Conservation (phyloP, 2,329 filamentous ascomycete genomes). For the Tolypocladium sp. region DNA sequence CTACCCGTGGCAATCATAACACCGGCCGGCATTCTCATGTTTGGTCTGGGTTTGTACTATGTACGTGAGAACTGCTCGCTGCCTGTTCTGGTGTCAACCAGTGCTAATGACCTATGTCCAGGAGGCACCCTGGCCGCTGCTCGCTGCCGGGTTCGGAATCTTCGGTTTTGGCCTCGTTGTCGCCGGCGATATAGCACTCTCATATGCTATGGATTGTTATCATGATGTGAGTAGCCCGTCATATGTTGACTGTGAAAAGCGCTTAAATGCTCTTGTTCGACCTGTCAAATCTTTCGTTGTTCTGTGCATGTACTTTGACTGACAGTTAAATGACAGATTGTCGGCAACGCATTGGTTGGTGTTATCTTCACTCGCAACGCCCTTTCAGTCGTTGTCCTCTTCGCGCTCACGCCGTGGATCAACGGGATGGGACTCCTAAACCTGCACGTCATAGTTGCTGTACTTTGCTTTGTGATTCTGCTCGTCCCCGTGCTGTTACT, state of each 20-base stretch:
- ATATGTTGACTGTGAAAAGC: not conserved
- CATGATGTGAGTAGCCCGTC: conserved; percentile 17
- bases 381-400: conserved; percentile 11
- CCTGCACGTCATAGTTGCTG: conserved; percentile 6
- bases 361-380: conserved; percentile 13
- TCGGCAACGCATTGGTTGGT: conserved; percentile 14
- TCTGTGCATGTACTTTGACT: not conserved
- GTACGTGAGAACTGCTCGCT: conserved; percentile 11
- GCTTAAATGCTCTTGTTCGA: not conserved
- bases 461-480: conserved; percentile 2
- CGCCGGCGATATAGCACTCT: conserved; percentile 22
- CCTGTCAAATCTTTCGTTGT: not conserved
- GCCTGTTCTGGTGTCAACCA: not conserved
- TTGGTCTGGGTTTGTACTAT: conserved; percentile 20
- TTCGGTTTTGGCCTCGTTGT: conserved; percentile 27
- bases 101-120: not conserved
- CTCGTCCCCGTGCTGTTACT: conserved; percentile 5
- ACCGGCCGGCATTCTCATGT: conserved; percentile 24
- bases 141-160: conserved; percentile 22
- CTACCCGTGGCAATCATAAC: conserved; percentile 16
- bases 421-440: conserved; percentile 11
- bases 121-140: conserved; percentile 28
- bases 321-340: conserved; percentile 7
- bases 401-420: conserved; percentile 12
- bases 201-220: conserved; percentile 25